Evolutionary conservation across 2,329 filamentous ascomycete species (phyloP).

Genomic region (Pseudogymnoascus sp.): DNA sequence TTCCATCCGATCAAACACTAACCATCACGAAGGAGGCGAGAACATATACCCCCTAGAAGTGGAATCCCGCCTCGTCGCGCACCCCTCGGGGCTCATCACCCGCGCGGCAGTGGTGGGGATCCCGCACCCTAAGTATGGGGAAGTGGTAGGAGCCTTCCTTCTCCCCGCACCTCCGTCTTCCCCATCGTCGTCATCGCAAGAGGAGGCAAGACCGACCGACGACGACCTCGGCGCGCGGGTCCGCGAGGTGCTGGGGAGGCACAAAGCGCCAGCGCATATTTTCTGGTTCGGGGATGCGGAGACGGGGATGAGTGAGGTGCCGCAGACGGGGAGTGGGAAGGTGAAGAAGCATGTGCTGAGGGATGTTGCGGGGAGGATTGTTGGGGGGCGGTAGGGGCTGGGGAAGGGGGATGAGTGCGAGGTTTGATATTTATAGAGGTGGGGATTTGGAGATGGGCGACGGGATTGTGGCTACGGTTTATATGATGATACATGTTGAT

Average conservation of each 20-base stretch:
- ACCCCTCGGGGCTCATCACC: slow-evolving; percentile 45
- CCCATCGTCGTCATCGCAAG: neutral
- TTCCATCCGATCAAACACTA: neutral
- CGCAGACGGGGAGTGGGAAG: slow-evolving; percentile 67
- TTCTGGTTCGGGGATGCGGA: slow-evolving; percentile 66
- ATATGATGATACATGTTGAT: too few species aligned
- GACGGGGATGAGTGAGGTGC: slow-evolving; percentile 45
- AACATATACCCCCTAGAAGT: slow-evolving; percentile 72
- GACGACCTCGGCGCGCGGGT: slow-evolving; percentile 58
- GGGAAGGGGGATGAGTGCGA: neutral
- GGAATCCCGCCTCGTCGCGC: slow-evolving; percentile 62
- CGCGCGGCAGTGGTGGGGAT: slow-evolving; percentile 66
- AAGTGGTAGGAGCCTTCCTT: slow-evolving; percentile 64
- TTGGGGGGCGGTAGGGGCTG: slow-evolving; percentile 13
- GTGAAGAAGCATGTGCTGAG: slow-evolving; percentile 49
- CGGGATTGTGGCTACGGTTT: too few species aligned
- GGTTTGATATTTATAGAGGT: too few species aligned
- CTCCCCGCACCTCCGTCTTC: slow-evolving; percentile 28
- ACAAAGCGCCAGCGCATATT: slow-evolving; percentile 66
- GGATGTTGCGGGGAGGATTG: slow-evolving; percentile 18
- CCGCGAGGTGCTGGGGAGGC: slow-evolving; percentile 52
- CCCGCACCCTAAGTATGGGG: slow-evolving; percentile 64
- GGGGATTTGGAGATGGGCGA: too few species aligned
- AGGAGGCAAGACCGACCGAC: slow-evolving; percentile 34
- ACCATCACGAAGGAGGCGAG: slow-evolving; percentile 51